Evolutionary conservation across 768 basidiomycete genomes (phyloP), one percentile per base, ranked within the genome.

Genomic region (Leccinum fibrillosum): DNA sequence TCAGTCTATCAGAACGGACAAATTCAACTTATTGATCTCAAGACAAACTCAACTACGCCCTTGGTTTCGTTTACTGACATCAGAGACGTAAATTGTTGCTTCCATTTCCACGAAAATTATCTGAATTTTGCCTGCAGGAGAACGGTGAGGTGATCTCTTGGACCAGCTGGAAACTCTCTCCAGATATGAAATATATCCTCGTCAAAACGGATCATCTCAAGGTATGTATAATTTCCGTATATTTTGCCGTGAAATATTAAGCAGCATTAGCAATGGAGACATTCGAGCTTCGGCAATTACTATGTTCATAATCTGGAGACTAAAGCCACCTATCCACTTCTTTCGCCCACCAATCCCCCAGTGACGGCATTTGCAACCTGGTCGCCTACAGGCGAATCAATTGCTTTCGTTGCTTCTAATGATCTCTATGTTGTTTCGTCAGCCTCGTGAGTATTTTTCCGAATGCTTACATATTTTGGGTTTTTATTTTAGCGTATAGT

Each of bases 121-220:
- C 62, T 42, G 65, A 48, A 56, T 32, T 59, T 47, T 50, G 32
- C 47, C 5, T 54, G 10, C 61, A 92, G 89, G 81, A 83, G 63
- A 69, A 78, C 39, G 88, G 86, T 13, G 64, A 68, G n/a, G 61
- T 70, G 2, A 73, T 92, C 12, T 23, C 26, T 23, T 86, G 84
- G 78, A 64, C 73, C 5, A 71, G 75, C 15, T 98, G 94, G 94
- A 82, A 86, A 64, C 80, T 96, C 13, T 98, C 96, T 2, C 82
- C 92, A 3, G 94, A 98, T 73, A 89, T 93, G 89, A 83, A 89
- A 67, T 90, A 91, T 73, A 80, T 98, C 52, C 82, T 98, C 19
- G 75, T 99, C 53, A 88, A 91, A 69, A 77, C 92, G 0, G 79
- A 92, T 68, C 74, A 84, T 64, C 73, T 74, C 56, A 95, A 97